phyloP scores from a whole-genome alignment of 345 rosid genomes.

The Euphorbia lathyris region DNA sequence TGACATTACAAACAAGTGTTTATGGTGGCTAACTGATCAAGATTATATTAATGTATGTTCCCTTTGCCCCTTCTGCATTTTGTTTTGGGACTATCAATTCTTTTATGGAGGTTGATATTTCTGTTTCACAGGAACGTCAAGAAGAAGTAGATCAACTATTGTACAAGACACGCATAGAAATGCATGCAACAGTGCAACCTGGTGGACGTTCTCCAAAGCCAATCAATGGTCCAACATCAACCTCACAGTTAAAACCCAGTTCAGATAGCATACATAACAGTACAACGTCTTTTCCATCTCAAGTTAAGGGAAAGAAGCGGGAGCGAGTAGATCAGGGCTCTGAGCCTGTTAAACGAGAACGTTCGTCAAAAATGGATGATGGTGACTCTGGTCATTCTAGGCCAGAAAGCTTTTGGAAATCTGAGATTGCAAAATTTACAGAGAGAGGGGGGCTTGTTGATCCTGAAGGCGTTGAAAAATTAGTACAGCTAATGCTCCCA shows the following conservation, averaged over 20 bases:
- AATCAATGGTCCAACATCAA: conserved; percentile 67
- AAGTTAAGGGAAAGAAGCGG: conserved; percentile 85
- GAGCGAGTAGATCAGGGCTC: conserved; percentile 75
- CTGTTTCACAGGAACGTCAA: conserved; percentile 45
- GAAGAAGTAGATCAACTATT: conserved; percentile 75
- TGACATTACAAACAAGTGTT: conserved; percentile 60
- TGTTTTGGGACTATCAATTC: background rate
- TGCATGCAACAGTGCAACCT: conserved; percentile 76
- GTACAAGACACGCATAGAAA: conserved; percentile 56
- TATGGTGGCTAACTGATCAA: conserved; percentile 98
- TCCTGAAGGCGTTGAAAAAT: conserved; percentile 68
- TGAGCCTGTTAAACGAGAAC: conserved; percentile 69
- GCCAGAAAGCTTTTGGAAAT: conserved; percentile 51
- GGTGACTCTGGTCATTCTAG: conserved; percentile 50
- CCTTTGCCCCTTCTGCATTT: background rate
- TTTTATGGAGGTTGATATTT: conserved; percentile 1
- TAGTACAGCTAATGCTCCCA: conserved; percentile 70
- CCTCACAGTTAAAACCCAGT: conserved; percentile 66
- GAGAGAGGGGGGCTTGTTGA: conserved; percentile 83
- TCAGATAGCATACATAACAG: conserved; percentile 62
- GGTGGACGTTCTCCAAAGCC: conserved; percentile 85
- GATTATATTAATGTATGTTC: conserved; percentile 75
- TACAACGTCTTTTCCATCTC: conserved; percentile 55
- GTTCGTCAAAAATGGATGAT: conserved; percentile 54
- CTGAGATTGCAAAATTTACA: conserved; percentile 66